Evolutionary conservation across 176 grass and related monocot species (phyloP).

Genomic region (Cenchrus fungigraminus): DNA sequence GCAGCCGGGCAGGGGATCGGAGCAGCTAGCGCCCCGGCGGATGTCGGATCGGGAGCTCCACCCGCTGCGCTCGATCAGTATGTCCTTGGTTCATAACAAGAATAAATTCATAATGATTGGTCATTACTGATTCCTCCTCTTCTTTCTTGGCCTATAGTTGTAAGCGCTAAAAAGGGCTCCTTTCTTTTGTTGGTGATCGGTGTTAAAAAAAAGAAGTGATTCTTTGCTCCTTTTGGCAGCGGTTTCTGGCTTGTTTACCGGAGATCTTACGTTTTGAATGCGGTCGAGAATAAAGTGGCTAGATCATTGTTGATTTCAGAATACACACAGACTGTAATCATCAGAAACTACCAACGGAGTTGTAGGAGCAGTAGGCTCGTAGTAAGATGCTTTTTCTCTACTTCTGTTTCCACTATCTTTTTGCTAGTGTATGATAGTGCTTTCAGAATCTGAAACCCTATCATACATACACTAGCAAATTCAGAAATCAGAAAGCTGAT

Average conservation of each 20-base stretch:
- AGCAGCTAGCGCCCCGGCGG: neutral
- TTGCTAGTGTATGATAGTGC: neutral
- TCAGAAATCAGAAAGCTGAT: neutral
- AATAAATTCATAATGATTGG: neutral
- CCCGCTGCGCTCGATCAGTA: conserved; percentile 64
- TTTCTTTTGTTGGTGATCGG: conserved; percentile 7
- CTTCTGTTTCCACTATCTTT: neutral
- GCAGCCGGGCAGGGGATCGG: neutral
- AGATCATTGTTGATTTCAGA: conserved; percentile 1
- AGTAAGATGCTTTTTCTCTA: conserved; percentile 6
- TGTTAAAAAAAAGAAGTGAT: neutral
- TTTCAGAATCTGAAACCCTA: neutral
- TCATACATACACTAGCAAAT: neutral
- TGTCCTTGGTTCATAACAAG: neutral
- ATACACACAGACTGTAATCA: neutral
- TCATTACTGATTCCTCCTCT: neutral
- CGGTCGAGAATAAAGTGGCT: neutral
- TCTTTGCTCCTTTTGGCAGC: neutral
- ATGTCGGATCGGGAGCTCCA: conserved; percentile 63
- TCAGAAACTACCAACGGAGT: conserved; percentile 32
- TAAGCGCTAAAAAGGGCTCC: neutral
- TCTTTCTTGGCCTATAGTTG: neutral
- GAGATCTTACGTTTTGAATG: neutral
- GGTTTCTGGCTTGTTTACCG: conserved; percentile 1
- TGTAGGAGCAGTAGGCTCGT: neutral